Percentiles rank a stretch among this genome's conserved stretches.
These are phyloP conservation scores for Domatiomyces globalis DNA, from an alignment of 2,329 filamentous ascomycete species.

Conservation along the genomic window DNA sequence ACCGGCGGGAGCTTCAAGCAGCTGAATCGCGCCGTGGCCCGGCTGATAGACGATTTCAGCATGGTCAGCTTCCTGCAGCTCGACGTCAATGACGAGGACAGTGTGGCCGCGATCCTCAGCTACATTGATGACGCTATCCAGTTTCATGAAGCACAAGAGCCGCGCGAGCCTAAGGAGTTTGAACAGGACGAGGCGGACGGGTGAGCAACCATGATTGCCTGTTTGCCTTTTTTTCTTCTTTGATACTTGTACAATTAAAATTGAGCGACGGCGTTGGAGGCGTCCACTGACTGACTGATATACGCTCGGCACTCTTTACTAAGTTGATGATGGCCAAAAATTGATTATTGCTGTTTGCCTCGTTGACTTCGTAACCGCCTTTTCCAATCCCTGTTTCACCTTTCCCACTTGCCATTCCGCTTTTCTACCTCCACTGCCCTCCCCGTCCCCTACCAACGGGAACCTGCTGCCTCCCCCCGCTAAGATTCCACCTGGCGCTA, in stretches of 20 bases:
- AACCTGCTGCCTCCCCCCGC: constrained; percentile 8
- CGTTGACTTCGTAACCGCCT: not conserved
- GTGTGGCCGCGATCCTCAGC: constrained; percentile 68
- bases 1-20: constrained; percentile 66
- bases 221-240: not conserved
- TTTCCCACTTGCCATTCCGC: not conserved
- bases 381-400: not conserved
- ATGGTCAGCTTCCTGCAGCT: constrained; percentile 93
- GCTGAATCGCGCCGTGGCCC: constrained; percentile 75
- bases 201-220: constrained; percentile 2
- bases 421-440: not conserved
- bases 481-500: not conserved
- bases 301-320: too few relatives aligned
- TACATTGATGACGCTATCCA: constrained; percentile 92
- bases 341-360: not conserved
- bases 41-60: constrained; percentile 90
- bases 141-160: constrained; percentile 85
- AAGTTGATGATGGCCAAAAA: not conserved
- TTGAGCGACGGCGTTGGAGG: constrained; percentile 16
- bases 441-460: constrained; percentile 3
- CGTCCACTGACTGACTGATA: constrained; percentile 3
- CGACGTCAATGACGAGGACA: constrained; percentile 83
- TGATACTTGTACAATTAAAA: not conserved
- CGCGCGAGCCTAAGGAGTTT: constrained; percentile 55
- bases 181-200: constrained; percentile 43